Base-by-base conservation (phyloP, 176 grass and related monocot genomes). In the Phoenix dactylifera region DNA sequence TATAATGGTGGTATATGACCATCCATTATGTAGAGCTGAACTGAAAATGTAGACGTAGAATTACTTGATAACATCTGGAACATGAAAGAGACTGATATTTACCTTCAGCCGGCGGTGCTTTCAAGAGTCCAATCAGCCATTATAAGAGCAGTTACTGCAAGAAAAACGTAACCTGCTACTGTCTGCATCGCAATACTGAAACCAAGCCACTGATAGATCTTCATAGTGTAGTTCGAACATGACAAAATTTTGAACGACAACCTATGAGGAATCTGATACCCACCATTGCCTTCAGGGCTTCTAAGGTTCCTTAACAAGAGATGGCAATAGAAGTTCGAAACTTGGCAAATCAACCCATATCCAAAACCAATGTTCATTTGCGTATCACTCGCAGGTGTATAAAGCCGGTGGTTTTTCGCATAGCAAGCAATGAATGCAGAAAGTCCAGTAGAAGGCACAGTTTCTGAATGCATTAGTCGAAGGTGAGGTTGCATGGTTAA, bases 201-300 rank as follows among this genome's bases (percentile, higher is more conserved):
- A 1, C 93, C 87, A 0, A 98, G 22, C 84, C 93, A 98, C 29
- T 92, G 87, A 77, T 92, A 92, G 72, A 98, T 98, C 76, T 98
- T 87, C 0, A 87, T 92, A 5, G 87, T 89, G 60, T 98, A 98
- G 64, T 98, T 92, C 1, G 87, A 84, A 2, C 93, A 92, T 0
- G 93, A 89, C 74, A 92, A 84, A 1, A 92, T 83, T 75, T 98
- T 92, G 73, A 98, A 98, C 76, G 92, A 65, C 65, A 98, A 98
- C 0, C 93, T 87, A 19, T 52, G 71, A 18, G 88, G 93, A 60
- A 98, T 98, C 77, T 89, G 87, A 58, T 98, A 92, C 1, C 87
- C 93, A 16, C 93, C 93, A 15, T 54, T 83, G 18, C 87, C 93
- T 1, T 63, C 71, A 1, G 88, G 93, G 52, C 84, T 98, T 66